Base-by-base conservation (phyloP, 2,329 filamentous ascomycete genomes). In the Arthrinium phaeospermum region DNA sequence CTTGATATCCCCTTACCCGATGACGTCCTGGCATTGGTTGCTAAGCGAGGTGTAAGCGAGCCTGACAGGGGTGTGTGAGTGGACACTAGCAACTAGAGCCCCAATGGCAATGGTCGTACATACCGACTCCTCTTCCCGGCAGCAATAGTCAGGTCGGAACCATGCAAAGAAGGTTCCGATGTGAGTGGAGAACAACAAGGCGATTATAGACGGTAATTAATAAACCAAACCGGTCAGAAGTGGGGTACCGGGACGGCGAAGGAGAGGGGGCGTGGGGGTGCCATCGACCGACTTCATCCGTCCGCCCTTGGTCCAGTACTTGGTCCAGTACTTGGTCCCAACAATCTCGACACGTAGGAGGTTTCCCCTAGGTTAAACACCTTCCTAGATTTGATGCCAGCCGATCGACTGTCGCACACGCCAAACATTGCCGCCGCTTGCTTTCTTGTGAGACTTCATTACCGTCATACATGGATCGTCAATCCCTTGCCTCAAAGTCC, bases 201-300 rank as follows among this genome's bases (percentile, higher is more conserved):
- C 34, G 57, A 64, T 64, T 64, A 64, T 41, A 14, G 22, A 64
- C 57, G 19, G 57, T 64, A 64, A 64, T 64, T 64, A 64, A 64
- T n/a, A 22, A 64, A 24, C 34, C 57, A 64, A 61, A 22, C 34
- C 57, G 57, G 57, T 64, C 19, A 64, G 57, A 64, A 64, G 57
- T 64, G 57, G 57, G 57, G 57, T 64, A 19, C 57, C 57, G 57
- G 57, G 41, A 64, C 57, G 57, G 57, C 57, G 57, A 64, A 64
- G 57, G 34, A 64, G 53, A 37, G 57, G 57, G 57, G 57, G 30
- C 57, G 57, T 64, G 57, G 57, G 57, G 57, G 57, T 6, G 30
- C 34, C 19, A 14, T 41, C 57, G 34, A 64, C 57, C 57, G 57
- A 64, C 57, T 64, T 64, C 57, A 41, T 64, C 57, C 34, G 57